Conservation (phyloP, 257 asterid species). For the Plectranthus barbatus region DNA sequence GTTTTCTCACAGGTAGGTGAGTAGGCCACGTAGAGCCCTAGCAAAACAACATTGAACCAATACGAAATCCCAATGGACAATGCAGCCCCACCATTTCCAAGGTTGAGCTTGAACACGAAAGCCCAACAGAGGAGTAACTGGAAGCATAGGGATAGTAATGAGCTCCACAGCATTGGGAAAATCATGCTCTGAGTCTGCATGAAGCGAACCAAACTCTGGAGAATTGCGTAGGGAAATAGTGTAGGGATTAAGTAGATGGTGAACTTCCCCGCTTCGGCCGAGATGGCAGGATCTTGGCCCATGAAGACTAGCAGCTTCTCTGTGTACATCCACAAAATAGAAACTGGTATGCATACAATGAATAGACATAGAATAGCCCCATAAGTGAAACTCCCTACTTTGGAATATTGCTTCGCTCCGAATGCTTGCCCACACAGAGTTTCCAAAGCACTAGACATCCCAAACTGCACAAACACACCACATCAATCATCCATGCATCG, state of each 20-base stretch:
- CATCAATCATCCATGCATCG: too few species aligned
- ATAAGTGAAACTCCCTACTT: conserved; percentile 31
- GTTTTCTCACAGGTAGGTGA: conserved; percentile 28
- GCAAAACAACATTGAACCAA: conserved; percentile 35
- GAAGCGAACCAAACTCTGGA: conserved; percentile 28
- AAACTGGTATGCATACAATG: conserved; percentile 28
- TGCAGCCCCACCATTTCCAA: conserved; percentile 38
- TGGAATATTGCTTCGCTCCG: conserved; percentile 26
- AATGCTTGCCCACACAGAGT: conserved; percentile 41
- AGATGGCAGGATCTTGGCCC: conserved; percentile 39
- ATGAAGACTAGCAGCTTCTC: conserved; percentile 22
- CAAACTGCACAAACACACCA: conserved; percentile 18
- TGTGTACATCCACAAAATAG: conserved; percentile 26
- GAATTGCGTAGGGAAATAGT: conserved; percentile 32
- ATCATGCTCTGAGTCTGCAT: conserved; percentile 37
- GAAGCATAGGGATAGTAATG: conserved; percentile 13
- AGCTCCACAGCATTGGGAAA: conserved; percentile 31
- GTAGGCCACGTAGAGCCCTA: conserved; percentile 24
- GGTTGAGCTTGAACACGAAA: conserved; percentile 26
- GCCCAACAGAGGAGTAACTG: conserved; percentile 35
- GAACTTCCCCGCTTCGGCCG: conserved; percentile 33
- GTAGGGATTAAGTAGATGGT: conserved; percentile 27
- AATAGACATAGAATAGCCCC: conserved; percentile 29
- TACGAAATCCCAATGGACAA: conserved; percentile 28
- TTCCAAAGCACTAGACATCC: conserved; percentile 43